Percentiles rank a stretch among this genome's conserved stretches.
phyloP scores from a whole-genome alignment of 75 land plant species.

The Azolla pinnata region DNA sequence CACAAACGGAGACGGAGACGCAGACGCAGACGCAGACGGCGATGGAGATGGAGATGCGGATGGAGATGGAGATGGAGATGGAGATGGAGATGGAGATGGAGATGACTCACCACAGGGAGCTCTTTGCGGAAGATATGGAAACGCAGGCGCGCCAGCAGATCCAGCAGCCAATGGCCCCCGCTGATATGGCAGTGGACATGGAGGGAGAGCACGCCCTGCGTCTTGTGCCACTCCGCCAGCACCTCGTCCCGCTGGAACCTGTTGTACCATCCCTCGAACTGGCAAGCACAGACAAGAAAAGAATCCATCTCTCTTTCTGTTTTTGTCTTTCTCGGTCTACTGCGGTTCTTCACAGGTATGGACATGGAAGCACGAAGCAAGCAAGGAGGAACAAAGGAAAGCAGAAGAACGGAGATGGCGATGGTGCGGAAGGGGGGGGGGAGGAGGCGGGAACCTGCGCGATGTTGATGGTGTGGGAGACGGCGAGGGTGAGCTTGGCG shows the following conservation, averaged over 20 bases:
- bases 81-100: too few species aligned
- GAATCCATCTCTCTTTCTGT: too few species aligned
- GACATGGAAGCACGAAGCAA: too few species aligned
- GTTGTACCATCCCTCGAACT: constrained; percentile 71
- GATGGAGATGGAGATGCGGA: too few species aligned
- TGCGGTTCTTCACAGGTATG: too few species aligned
- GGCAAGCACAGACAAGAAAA: background rate
- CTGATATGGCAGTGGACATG: constrained; percentile 85
- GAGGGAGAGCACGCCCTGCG: constrained; percentile 55
- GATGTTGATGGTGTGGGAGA: constrained; percentile 57
- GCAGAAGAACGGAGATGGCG: background rate
- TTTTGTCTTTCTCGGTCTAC: too few species aligned
- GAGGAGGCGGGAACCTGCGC: constrained; percentile 37
- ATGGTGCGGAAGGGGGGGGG: background rate
- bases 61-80: too few species aligned
- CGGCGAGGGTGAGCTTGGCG: constrained; percentile 58
- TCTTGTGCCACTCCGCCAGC: constrained; percentile 71
- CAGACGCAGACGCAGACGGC: too few species aligned
- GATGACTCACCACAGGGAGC: constrained; percentile 56
- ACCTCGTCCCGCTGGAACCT: constrained; percentile 71
- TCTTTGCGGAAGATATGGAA: constrained; percentile 76
- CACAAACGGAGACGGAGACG: too few species aligned
- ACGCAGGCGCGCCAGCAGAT: constrained; percentile 46
- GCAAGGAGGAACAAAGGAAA: background rate
- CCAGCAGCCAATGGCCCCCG: constrained; percentile 58